A percentile compares a stretch with the other conserved stretches of the same genome.
These are phyloP conservation scores for Fusarium chaquense DNA, from an alignment of 2,329 filamentous ascomycete genomes.

Conservation along the genomic window DNA sequence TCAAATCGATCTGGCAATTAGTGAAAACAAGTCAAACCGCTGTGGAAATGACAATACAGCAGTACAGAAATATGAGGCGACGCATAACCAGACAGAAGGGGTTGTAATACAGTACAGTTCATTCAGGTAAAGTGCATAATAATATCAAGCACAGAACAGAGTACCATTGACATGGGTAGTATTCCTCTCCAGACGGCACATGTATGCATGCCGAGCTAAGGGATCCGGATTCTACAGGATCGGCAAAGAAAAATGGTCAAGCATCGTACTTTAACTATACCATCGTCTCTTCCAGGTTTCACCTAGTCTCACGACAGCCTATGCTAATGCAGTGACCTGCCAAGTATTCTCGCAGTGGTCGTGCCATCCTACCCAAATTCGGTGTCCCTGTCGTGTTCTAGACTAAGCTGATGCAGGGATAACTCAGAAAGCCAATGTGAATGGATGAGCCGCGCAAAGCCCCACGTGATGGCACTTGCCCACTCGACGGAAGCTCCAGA, in stretches of 20 bases:
- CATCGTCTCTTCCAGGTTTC: slow-evolving; percentile 16
- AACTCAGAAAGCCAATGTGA: slow-evolving; percentile 23
- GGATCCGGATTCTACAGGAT: not conserved
- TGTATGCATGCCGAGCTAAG: not conserved
- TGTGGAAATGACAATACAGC: not conserved
- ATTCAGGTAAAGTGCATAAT: not conserved
- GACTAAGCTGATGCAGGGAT: slow-evolving; percentile 30
- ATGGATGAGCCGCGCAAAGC: slow-evolving; percentile 36
- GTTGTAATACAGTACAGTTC: not conserved
- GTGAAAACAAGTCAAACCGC: too few relatives aligned
- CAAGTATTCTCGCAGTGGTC: slow-evolving; percentile 14
- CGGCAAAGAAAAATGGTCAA: not conserved
- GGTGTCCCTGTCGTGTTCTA: slow-evolving; percentile 22
- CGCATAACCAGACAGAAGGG: not conserved
- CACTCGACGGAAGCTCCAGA: slow-evolving; percentile 25
- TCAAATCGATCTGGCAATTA: too few relatives aligned
- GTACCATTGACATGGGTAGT: not conserved
- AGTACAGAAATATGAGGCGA: not conserved
- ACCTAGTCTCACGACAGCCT: slow-evolving; percentile 15
- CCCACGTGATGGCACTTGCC: slow-evolving; percentile 46
- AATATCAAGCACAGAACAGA: not conserved
- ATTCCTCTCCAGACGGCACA: not conserved
- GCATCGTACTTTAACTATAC: slow-evolving; percentile 14
- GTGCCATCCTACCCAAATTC: slow-evolving; percentile 17
- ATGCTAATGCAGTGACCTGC: slow-evolving; percentile 13